Evolutionary conservation across 352 stramenopile species (phyloP), one percentile per base, ranked within the genome.

Genomic region (Stephanocyclus meneghinianus): DNA sequence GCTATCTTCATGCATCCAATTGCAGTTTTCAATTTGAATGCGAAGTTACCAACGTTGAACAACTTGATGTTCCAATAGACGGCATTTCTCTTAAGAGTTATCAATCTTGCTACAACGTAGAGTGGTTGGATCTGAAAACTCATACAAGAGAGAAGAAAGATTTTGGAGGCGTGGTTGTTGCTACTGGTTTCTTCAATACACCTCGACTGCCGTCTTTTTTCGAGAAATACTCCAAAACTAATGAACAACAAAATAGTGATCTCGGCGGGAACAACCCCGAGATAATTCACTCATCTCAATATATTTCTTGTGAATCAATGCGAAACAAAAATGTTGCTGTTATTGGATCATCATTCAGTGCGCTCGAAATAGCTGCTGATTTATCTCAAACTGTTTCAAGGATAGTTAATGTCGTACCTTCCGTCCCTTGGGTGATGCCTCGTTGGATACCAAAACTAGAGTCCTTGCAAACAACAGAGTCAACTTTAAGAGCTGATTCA

Each of bases 151-250:
- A 83, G 32, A 77, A 67, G 30, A 77, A 77, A 74, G 61, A 84
- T 45, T 91, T 91, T 78, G 74, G 78, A 35, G 85, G 85, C 21
- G 81, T 91, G 0, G 76, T 91, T n/a, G 61, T 91, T 15, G 79
- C 85, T 11, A 82, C 81, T 42, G 85, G 85, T 30, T 91, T 91
- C 55, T 91, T 91, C 66, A 74, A 80, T 65, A 84, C 72, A 45
- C 81, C 85, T 8, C 64, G 64, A 50, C 84, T 71, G 45, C 85
- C 85, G 44, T 74, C 59, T 15, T 76, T 78, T 32, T 57, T 89
- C 0, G 3, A 53, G 7, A 74, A 74, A 30, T 70, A 79, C 50
- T 2, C 68, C 4, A 55, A 26, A 9, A 63, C 21, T 15, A 48
- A 64, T 18, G 44, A 66, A 53, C 37, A 30, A 21, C 10, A 53